phyloP scores from a whole-genome alignment of 1,139 yeast species.

The Pichia sorboxylosa region DNA sequence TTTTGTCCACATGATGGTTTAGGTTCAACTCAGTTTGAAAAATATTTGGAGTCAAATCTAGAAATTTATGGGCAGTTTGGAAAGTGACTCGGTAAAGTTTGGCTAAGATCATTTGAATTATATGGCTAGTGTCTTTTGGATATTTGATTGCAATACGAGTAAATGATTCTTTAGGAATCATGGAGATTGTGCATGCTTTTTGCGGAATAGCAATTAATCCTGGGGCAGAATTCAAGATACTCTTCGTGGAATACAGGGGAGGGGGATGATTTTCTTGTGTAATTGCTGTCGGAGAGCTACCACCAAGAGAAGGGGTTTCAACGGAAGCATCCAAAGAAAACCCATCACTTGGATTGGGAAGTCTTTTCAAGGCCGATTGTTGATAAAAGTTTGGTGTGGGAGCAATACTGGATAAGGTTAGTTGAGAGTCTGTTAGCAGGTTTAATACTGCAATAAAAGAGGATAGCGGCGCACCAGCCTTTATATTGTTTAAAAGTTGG shows the following conservation, averaged over 20 bases:
- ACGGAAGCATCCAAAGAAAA: slow-evolving; percentile 7
- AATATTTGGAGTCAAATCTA: slow-evolving; percentile 76
- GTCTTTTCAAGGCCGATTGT: slow-evolving; percentile 2
- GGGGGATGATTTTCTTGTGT: neutral
- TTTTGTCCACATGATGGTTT: slow-evolving; percentile 36
- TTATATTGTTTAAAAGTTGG: slow-evolving; percentile 73
- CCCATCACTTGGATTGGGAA: slow-evolving; percentile 3
- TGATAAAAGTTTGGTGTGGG: slow-evolving; percentile 7
- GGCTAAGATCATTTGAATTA: slow-evolving; percentile 83
- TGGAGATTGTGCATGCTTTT: slow-evolving; percentile 72
- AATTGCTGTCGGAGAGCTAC: slow-evolving; percentile 1
- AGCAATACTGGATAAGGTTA: slow-evolving; percentile 9
- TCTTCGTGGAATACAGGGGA: neutral
- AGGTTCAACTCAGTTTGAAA: slow-evolving; percentile 63
- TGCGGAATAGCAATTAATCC: slow-evolving; percentile 51
- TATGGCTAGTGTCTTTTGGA: slow-evolving; percentile 87
- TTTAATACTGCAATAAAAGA: slow-evolving; percentile 73
- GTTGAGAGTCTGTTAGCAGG: slow-evolving; percentile 39
- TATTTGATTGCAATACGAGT: slow-evolving; percentile 58
- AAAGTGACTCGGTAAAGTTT: slow-evolving; percentile 83
- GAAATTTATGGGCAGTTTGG: slow-evolving; percentile 76
- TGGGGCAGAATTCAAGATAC: slow-evolving; percentile 19
- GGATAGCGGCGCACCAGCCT: slow-evolving; percentile 76
- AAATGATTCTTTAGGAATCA: slow-evolving; percentile 81
- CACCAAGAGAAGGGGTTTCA: slow-evolving; percentile 1